Conservation (phyloP, 176 grass and related monocot genomes). For the Phoenix roebelenii region DNA sequence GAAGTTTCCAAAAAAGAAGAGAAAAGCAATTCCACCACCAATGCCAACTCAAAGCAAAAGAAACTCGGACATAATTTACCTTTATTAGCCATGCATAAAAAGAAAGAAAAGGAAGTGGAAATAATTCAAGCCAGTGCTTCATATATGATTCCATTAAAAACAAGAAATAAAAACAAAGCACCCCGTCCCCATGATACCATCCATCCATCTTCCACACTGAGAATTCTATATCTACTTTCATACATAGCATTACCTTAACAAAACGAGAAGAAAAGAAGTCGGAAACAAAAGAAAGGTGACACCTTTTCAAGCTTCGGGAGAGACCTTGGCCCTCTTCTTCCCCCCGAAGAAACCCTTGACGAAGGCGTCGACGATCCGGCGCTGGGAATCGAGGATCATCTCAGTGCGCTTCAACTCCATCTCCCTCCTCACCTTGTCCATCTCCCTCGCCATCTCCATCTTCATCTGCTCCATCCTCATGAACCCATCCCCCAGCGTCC, state of each 20-base stretch:
- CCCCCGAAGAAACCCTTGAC: conserved; percentile 41
- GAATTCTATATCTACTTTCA: too few relatives aligned
- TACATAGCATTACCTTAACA: background rate
- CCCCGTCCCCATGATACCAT: too few relatives aligned
- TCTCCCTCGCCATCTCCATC: conserved; percentile 72
- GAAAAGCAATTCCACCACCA: too few relatives aligned
- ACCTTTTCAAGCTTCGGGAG: conserved; percentile 48
- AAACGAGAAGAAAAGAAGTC: background rate
- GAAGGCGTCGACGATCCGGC: conserved; percentile 67
- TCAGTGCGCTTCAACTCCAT: conserved; percentile 88
- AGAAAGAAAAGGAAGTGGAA: background rate
- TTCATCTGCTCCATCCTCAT: conserved; percentile 83
- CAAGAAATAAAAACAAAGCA: background rate
- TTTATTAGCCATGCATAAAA: conserved; percentile 8
- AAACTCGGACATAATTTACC: background rate
- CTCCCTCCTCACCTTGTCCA: conserved; percentile 88
- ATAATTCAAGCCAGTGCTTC: background rate
- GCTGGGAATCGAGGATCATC: conserved; percentile 74
- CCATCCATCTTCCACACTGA: too few relatives aligned
- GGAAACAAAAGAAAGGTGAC: conserved; percentile 2
- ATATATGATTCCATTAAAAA: conserved; percentile 2
- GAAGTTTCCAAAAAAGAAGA: too few relatives aligned
- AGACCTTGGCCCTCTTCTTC: conserved; percentile 48
- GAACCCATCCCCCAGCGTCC: conserved; percentile 60
- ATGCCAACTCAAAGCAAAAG: too few relatives aligned